Evolutionary conservation across 768 basidiomycete genomes (phyloP), one percentile per base, ranked within the genome.

Genomic region (Tricholoma flavovirens): DNA sequence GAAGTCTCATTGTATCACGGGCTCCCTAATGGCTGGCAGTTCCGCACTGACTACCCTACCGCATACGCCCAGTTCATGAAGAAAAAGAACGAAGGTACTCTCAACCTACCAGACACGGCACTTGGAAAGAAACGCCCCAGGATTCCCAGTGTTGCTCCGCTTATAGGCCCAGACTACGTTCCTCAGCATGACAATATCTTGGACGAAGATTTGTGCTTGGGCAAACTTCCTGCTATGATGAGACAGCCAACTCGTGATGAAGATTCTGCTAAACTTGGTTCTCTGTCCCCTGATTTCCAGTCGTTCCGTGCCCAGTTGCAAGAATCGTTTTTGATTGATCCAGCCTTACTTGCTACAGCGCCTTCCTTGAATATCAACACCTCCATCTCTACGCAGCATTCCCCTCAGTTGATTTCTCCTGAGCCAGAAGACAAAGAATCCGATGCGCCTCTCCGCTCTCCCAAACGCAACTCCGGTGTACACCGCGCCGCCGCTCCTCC

Each of bases 1-100:
- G 77, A 78, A 58, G 76, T 78, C 26, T 76, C 78, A 26, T 66
- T 80, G 6, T 78, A 73, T 64, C 70, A 72, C 52, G 77, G 78
- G 15, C 68, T 78, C 32, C 78, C 77, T 2, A 75, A 76, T 53
- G 78, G 77, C 22, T 78, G 77, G 78, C 78, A 78, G 55, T 76
- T 69, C 60, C 67, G 72, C 55, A 60, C 61, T 30, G 69, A 73
- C 56, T 75, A 73, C 49, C 62, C 67, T 22, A 64, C 68, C 42
- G 75, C 74, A 4, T 65, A 74, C 56, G 66, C 71, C 10, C 72
- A 73, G 35, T 73, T 72, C 55, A 63, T 71, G 59, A 66, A 67
- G 15, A 59, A 57, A 9, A 49, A 49, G 29, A 49, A 49, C 5
- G 53, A 66, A 55, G 56, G 73, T 64, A 64, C 69, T 61, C 62